phyloP scores from a whole-genome alignment of 148 eudicot genomes.

The Rhododendron molle region DNA sequence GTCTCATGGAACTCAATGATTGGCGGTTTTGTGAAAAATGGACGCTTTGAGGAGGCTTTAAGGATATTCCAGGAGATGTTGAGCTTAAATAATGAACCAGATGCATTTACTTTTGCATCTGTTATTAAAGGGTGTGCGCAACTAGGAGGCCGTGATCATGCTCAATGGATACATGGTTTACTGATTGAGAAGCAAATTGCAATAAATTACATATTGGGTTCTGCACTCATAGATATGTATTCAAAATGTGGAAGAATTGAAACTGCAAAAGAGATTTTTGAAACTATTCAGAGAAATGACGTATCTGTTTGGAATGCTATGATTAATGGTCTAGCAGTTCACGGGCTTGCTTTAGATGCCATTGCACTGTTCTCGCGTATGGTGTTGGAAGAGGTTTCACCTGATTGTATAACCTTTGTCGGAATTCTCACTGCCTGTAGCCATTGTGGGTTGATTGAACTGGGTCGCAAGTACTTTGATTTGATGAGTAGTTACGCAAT shows the following conservation, averaged over 20 bases:
- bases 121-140: conserved; percentile 49
- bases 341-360: conserved; percentile 64
- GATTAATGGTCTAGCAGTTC: conserved; percentile 60
- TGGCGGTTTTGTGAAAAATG: conserved; percentile 54
- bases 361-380: conserved; percentile 43
- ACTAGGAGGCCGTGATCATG: conserved; percentile 53
- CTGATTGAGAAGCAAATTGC: conserved; percentile 35
- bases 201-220: conserved; percentile 41
- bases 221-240: conserved; percentile 67
- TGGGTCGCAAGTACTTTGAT: conserved; percentile 50
- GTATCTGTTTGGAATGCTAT: conserved; percentile 67
- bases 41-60: conserved; percentile 47
- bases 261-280: conserved; percentile 43
- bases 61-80: conserved; percentile 44
- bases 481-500: conserved; percentile 39
- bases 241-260: conserved; percentile 72
- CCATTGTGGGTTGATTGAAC: conserved; percentile 53
- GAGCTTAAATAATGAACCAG: conserved; percentile 38
- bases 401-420: conserved; percentile 55
- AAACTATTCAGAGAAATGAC: conserved; percentile 18
- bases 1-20: conserved; percentile 70
- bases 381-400: conserved; percentile 40
- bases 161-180: conserved; percentile 48
- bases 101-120: conserved; percentile 63
- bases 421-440: conserved; percentile 59